Base-by-base conservation (phyloP, 2,329 filamentous ascomycete species). In the Fusarium nelsonii region DNA sequence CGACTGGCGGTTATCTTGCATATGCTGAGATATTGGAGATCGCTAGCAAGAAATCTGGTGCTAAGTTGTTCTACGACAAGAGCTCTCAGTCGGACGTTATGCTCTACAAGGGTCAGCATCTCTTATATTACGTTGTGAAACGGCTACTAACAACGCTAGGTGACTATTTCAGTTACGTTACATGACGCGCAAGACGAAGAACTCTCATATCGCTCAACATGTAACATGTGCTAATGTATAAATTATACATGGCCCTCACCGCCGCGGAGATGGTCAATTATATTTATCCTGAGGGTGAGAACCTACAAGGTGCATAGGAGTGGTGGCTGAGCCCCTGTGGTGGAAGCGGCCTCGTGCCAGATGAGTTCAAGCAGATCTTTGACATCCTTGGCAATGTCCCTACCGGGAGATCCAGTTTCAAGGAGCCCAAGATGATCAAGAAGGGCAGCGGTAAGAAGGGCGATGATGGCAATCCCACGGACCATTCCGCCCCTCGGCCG, bases 1-100 rank as follows among this genome's bases (percentile, higher is more conserved):
- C 51, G n/a, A 32, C 14, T 3, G 28, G 14, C 15, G 64, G 64
- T 3, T 67, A 64, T 12, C 11, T 67, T n/a, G 20, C 60, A 2
- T 14, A 51, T 18, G 54, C 45, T 2, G 58, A 65, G n/a, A 65
- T 65, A 8, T 26, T 23, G 11, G 45, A 49, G 15, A 34, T 16
- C 18, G 30, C 8, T 20, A 18, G 30, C 12, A 18, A 20, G n/a
- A n/a, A n/a, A n/a, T n/a, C n/a, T 33, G 32, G 30, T 10, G 2
- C 8, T 7, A 48, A 49, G 8, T 4, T 16, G 3, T 36, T 34
- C 18, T 15, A 49, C 9, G 45, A 49, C 30, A 34, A 36, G 9
- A 8, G 11, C 16, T 49, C 45, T 6, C 14, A 49, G 18, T 49
- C 45, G 4, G 12, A 49, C 10, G 23, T 49, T 4, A 26, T 49